Base-by-base conservation (phyloP, 164 flowering plant species). In the Paratinospora sagittata region DNA sequence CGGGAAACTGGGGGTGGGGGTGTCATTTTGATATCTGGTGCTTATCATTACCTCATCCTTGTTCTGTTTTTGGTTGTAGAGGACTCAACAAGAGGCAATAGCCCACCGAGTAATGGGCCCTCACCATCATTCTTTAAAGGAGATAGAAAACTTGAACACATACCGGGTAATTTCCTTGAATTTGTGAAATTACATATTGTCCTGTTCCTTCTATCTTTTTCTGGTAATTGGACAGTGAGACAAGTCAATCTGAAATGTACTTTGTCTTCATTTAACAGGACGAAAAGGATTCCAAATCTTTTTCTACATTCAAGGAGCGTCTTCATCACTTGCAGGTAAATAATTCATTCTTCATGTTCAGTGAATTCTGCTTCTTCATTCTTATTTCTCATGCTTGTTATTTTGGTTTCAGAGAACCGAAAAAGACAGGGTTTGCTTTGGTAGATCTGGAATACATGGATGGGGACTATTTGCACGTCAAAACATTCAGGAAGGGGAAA, bases 381-480 rank as follows among this genome's bases (percentile, higher is more conserved):
- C 21, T 10, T 36, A 65, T 63, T 66, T 73, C 72, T 81, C 70
- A 74, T 24, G 30, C 70, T 5, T 63, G 13, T 69, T 69, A 45
- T 27, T 55, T 37, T 77, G 72, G 69, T 23, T 75, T 27, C 88
- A 92, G 98, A 86, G 78, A 78, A 90, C 96, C 2, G 96, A 92
- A 81, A 83, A 82, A 58, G 84, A 85, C 60, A 83, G 91, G 67
- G n/a, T n/a, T n/a, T n/a, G n/a, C n/a, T n/a, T n/a, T n/a, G n/a
- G n/a, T n/a, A n/a, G n/a, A n/a, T n/a, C 99, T 74, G 95, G 93
- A 41, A 91, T 96, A 82, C 99, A 96, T 80, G 95, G 98, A 43
- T 93, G 99, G 98, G 98, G 99, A 60, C 98, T 96, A 47, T 96
- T 96, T 79, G 98, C 99, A 41, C 89, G 91, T 21, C 77, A 84